These are phyloP conservation scores for Penicillium sp. DNA, from an alignment of 2,329 filamentous ascomycete species.

Conservation along the genomic window DNA sequence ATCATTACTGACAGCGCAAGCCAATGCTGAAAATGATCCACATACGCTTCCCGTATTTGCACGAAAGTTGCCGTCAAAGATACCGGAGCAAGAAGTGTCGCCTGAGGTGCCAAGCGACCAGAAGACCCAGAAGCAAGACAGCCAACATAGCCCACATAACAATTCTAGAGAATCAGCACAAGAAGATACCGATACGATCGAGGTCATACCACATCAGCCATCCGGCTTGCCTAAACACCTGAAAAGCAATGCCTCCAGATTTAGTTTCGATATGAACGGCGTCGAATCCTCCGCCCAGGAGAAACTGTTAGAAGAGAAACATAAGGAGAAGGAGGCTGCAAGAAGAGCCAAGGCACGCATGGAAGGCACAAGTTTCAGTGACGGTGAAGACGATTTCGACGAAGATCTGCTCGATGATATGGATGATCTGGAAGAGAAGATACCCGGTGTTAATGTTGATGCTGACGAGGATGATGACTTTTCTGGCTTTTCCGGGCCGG, in stretches of 20 bases:
- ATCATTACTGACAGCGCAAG: conserved; percentile 30
- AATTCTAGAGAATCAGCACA: no score
- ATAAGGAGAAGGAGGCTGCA: conserved; percentile 47
- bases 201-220: no score
- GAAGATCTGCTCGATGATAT: conserved; percentile 39
- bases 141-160: no score
- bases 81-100: no score
- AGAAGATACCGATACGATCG: no score
- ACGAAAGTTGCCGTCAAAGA: conserved; percentile 32
- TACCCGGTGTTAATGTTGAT: conserved; percentile 43
- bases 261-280: conserved; percentile 56
- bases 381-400: conserved; percentile 38
- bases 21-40: no score
- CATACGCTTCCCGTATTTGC: conserved; percentile 41
- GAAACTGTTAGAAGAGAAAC: conserved; percentile 54
- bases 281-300: conserved; percentile 53
- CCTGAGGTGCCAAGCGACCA: no score
- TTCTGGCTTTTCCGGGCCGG: conserved; percentile 21
- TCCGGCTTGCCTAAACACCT: conserved; percentile 41
- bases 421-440: conserved; percentile 41
- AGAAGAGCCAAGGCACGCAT: no score
- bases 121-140: conserved; percentile 26
- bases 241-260: conserved; percentile 53
- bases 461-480: conserved; percentile 37
- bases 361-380: conserved; percentile 29